phyloP scores from a whole-genome alignment of 805 yeast genomes.

The Spathaspora hagerdaliae region DNA sequence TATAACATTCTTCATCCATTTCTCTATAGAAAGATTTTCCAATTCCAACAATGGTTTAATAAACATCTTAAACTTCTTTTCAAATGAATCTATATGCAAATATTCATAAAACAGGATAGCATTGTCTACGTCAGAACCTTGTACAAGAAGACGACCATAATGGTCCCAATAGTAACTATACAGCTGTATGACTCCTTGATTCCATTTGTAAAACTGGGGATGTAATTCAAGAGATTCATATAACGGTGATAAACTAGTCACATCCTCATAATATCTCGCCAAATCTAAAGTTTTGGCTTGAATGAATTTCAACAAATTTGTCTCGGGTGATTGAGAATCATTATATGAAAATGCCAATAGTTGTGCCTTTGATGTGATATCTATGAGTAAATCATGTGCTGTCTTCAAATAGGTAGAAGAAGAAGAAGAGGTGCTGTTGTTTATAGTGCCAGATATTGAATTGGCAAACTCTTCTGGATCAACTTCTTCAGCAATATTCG shows the following conservation, averaged over 20 bases:
- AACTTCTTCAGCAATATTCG: not conserved
- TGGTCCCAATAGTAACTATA: slow-evolving; percentile 26
- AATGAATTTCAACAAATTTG: slow-evolving; percentile 15
- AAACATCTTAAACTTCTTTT: slow-evolving; percentile 18
- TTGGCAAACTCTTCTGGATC: slow-evolving; percentile 6
- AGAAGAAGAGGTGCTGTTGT: no score
- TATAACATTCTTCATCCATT: slow-evolving; percentile 26
- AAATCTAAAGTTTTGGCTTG: slow-evolving; percentile 15
- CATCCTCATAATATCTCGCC: slow-evolving; percentile 16
- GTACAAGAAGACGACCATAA: slow-evolving; percentile 11
- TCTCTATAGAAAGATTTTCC: slow-evolving; percentile 10
- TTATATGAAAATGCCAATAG: not conserved
- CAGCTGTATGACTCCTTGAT: slow-evolving; percentile 22
- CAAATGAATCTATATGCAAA: slow-evolving; percentile 8
- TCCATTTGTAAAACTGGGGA: slow-evolving; percentile 22
- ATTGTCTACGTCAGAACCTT: not conserved
- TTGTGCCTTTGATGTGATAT: slow-evolving; percentile 1
- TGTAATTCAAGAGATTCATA: slow-evolving; percentile 8
- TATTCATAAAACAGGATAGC: slow-evolving; percentile 11
- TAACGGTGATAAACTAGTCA: slow-evolving; percentile 14
- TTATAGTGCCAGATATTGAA: not conserved
- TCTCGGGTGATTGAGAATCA: not conserved
- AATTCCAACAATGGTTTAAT: slow-evolving; percentile 18
- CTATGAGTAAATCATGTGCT: slow-evolving; percentile 8
- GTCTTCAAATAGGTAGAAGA: slow-evolving; percentile 1